These are phyloP conservation scores for Suhomyces canberraensis DNA, from an alignment of 805 yeast species.

Conservation along the genomic window DNA sequence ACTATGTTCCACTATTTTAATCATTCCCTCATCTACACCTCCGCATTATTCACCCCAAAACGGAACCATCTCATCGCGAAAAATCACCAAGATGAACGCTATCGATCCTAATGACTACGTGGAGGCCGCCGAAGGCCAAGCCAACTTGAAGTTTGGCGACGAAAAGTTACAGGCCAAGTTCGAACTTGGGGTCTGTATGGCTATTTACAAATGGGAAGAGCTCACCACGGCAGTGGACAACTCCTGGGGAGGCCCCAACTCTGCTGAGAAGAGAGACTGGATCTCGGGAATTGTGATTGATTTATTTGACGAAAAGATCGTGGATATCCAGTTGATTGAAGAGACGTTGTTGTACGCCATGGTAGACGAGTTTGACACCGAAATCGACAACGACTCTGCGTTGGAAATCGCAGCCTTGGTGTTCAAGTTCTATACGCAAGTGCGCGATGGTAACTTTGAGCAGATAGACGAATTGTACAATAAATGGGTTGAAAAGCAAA, in stretches of 20 bases:
- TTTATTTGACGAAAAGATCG: constrained; percentile 61
- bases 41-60: no score
- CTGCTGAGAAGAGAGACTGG: constrained; percentile 94
- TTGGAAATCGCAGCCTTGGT: constrained; percentile 66
- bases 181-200: constrained; percentile 91
- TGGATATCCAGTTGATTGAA: constrained; percentile 78
- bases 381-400: constrained; percentile 87
- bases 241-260: constrained; percentile 93
- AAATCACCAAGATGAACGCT: constrained; percentile 18
- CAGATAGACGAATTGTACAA: constrained; percentile 58
- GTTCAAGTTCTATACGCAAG: constrained; percentile 63
- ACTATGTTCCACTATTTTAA: no score
- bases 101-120: constrained; percentile 52
- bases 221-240: constrained; percentile 85
- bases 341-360: constrained; percentile 82
- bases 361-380: constrained; percentile 92
- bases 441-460: constrained; percentile 49
- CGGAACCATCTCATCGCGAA: not conserved
- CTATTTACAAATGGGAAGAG: constrained; percentile 87
- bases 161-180: constrained; percentile 77
- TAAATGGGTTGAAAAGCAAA: constrained; percentile 56
- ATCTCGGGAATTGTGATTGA: constrained; percentile 78
- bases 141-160: constrained; percentile 44
- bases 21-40: no score
- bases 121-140: constrained; percentile 45